Evolutionary conservation across 495 filamentous ascomycete species (phyloP).

Genomic region (Penicillium coprophilum): DNA sequence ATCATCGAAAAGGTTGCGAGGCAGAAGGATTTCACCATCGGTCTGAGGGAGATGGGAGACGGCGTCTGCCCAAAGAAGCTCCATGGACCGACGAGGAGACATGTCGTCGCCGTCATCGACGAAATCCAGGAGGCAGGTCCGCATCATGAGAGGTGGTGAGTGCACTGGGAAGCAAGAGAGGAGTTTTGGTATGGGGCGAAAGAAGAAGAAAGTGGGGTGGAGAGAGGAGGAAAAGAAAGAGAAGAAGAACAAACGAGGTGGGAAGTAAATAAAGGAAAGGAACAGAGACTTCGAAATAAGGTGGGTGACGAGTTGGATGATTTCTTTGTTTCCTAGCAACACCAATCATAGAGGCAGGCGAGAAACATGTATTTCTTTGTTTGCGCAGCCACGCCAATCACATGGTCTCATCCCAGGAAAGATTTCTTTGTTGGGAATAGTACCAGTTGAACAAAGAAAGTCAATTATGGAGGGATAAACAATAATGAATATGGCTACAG

Average conservation of each 20-base stretch:
- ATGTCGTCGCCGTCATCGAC: no score
- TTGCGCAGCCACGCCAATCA: neutral
- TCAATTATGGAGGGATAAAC: neutral
- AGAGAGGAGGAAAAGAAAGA: neutral
- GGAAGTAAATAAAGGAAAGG: neutral
- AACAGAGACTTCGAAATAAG: neutral
- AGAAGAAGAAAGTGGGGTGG: neutral
- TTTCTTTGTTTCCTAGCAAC: slow-evolving; percentile 2
- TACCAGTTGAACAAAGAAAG: neutral
- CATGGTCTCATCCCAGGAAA: neutral
- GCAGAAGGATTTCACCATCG: no score
- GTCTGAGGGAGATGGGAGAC: no score
- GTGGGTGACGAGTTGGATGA: neutral
- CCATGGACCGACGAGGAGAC: no score
- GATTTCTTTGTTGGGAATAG: neutral
- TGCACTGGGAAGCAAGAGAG: neutral
- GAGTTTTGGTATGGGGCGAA: neutral
- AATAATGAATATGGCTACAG: neutral
- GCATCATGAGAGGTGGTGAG: no score
- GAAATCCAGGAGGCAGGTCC: no score
- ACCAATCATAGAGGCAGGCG: neutral
- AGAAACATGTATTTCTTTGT: slow-evolving; percentile 6
- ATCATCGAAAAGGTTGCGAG: no score
- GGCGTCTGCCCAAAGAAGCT: no score
- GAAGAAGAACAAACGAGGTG: neutral